Conservation (phyloP, 2,329 filamentous ascomycete genomes). For the Aspergillus pseudoglaucus region DNA sequence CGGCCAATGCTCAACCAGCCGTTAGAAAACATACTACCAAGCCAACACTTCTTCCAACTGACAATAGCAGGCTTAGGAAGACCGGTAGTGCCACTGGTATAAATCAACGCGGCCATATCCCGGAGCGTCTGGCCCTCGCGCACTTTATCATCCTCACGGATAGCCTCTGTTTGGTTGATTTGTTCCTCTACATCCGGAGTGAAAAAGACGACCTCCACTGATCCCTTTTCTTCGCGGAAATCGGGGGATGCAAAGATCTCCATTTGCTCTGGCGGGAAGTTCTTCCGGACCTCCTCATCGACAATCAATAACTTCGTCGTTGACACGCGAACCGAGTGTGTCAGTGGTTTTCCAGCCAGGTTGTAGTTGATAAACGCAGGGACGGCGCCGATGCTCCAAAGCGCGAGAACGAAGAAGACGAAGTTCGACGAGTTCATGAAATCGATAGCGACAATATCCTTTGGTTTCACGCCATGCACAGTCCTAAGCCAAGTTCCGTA, state of each 20-base stretch:
- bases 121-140: slow-evolving; percentile 46
- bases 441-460: slow-evolving; percentile 73
- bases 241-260: slow-evolving; percentile 33
- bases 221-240: slow-evolving; percentile 38
- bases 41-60: slow-evolving; percentile 61
- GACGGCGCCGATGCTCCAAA: slow-evolving; percentile 77
- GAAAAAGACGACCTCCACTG: slow-evolving; percentile 57
- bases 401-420: slow-evolving; percentile 65
- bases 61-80: slow-evolving; percentile 74
- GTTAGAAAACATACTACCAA: slow-evolving; percentile 48
- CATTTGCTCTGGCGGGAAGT: slow-evolving; percentile 40
- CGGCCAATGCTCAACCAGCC: slow-evolving; percentile 53
- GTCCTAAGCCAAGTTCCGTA: slow-evolving; percentile 71
- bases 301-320: slow-evolving; percentile 62
- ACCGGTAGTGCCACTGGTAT: slow-evolving; percentile 79
- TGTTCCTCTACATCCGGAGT: slow-evolving; percentile 52
- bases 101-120: slow-evolving; percentile 68
- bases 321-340: slow-evolving; percentile 67
- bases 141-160: slow-evolving; percentile 53
- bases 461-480: slow-evolving; percentile 56
- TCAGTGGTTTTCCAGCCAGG: slow-evolving; percentile 61
- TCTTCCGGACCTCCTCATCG: slow-evolving; percentile 57
- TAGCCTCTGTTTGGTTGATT: slow-evolving; percentile 45
- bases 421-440: slow-evolving; percentile 77
- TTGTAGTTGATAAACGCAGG: slow-evolving; percentile 90